Conservation (phyloP, 805 yeast species). For the Cyberlindnera misumaiensis region DNA sequence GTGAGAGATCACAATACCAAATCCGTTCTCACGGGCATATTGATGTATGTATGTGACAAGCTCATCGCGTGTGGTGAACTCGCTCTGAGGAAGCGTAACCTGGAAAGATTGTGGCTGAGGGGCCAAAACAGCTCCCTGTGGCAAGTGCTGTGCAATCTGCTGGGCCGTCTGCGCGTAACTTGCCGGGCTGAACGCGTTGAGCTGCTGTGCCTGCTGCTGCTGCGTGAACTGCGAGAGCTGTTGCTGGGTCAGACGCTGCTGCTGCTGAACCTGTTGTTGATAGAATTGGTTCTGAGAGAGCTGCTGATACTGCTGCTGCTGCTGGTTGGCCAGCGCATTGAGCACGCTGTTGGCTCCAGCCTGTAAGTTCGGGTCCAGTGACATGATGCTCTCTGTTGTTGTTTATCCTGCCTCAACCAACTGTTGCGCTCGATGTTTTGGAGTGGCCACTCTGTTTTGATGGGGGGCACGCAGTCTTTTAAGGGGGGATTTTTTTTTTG, state of each 20-base stretch:
- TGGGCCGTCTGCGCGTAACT: conserved; percentile 12
- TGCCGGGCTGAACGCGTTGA: conserved; percentile 9
- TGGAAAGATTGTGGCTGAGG: conserved; percentile 14
- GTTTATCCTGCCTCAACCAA: conserved; percentile 1
- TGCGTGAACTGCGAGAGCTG: conserved; percentile 9
- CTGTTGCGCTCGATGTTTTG: background rate
- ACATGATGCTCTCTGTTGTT: conserved; percentile 2
- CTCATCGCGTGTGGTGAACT: conserved; percentile 19
- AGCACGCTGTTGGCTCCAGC: conserved; percentile 16
- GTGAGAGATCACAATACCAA: conserved; percentile 26
- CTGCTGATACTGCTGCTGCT: conserved; percentile 2
- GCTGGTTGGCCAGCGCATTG: conserved; percentile 1
- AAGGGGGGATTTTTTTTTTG: background rate
- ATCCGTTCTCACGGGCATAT: conserved; percentile 25
- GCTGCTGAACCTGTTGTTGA: conserved; percentile 16
- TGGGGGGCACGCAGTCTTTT: background rate
- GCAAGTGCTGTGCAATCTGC: conserved; percentile 18
- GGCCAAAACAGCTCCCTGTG: conserved; percentile 11
- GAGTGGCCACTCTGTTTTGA: conserved; percentile 1
- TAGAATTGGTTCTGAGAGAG: conserved; percentile 14
- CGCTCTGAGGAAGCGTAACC: conserved; percentile 21
- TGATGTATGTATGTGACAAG: conserved; percentile 22
- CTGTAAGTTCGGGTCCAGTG: conserved; percentile 13
- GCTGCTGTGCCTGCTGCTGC: conserved; percentile 10
- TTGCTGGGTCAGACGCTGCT: conserved; percentile 16